Evolutionary conservation across 2,329 filamentous ascomycete genomes (phyloP).

Genomic region (Paecilomyces variotii): DNA sequence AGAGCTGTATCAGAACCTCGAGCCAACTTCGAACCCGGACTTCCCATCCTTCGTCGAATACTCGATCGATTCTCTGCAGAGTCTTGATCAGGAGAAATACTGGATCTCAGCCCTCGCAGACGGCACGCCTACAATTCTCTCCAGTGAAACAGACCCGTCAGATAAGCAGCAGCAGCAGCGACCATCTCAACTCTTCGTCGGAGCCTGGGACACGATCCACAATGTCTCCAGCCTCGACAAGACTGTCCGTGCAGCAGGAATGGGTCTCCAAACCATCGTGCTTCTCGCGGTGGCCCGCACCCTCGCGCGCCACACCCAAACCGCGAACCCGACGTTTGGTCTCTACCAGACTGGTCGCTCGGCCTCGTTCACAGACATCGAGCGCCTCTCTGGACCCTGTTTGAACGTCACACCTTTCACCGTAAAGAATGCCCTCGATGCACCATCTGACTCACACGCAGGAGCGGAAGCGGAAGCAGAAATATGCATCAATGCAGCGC

Average conservation of each 20-base stretch:
- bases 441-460: not conserved
- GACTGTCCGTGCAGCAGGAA: slow-evolving; percentile 10
- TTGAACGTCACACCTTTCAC: slow-evolving; percentile 23
- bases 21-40: slow-evolving; percentile 8
- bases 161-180: slow-evolving; percentile 1
- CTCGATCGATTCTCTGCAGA: slow-evolving; percentile 12
- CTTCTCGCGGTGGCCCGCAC: slow-evolving; percentile 20
- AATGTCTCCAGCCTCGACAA: slow-evolving; percentile 14
- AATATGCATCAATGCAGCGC: slow-evolving; percentile 7
- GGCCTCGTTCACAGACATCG: slow-evolving; percentile 16
- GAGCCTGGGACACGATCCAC: slow-evolving; percentile 14
- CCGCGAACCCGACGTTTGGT: slow-evolving; percentile 18
- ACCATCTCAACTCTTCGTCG: slow-evolving; percentile 12
- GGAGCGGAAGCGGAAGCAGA: not conserved
- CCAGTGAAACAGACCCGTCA: not conserved
- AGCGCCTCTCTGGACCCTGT: slow-evolving; percentile 20
- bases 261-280: slow-evolving; percentile 20
- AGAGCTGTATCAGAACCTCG: slow-evolving; percentile 15
- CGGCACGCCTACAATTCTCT: slow-evolving; percentile 13
- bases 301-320: slow-evolving; percentile 13
- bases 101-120: slow-evolving; percentile 14
- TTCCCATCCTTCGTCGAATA: slow-evolving; percentile 17
- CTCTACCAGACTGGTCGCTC: slow-evolving; percentile 26
- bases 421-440: slow-evolving; percentile 6
- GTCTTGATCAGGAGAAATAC: slow-evolving; percentile 12